Evolutionary conservation across 2,329 filamentous ascomycete genomes (phyloP).

Genomic region (Fusarium begoniae): DNA sequence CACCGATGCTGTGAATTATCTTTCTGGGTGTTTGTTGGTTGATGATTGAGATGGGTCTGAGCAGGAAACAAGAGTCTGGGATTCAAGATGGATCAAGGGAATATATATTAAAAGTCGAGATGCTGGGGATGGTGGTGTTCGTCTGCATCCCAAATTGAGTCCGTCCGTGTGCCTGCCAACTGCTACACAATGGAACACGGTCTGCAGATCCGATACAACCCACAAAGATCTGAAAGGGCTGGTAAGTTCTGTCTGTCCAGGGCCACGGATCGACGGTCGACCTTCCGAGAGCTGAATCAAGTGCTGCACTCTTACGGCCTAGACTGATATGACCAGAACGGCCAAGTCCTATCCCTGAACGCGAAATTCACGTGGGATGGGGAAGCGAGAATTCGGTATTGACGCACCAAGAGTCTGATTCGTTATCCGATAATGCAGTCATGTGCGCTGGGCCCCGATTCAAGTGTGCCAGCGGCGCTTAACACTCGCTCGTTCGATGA

Average conservation of each 20-base stretch:
- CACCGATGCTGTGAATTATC: slow-evolving; percentile 3
- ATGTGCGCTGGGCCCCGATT: background rate
- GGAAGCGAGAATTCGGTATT: slow-evolving; percentile 26
- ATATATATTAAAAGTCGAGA: slow-evolving; percentile 25
- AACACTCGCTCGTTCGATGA: background rate
- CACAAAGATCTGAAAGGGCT: slow-evolving; percentile 28
- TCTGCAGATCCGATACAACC: slow-evolving; percentile 35
- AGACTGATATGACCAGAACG: slow-evolving; percentile 16
- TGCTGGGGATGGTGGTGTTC: background rate
- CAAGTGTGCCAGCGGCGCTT: slow-evolving; percentile 4
- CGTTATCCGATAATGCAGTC: background rate
- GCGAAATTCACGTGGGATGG: background rate
- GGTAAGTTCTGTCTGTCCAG: slow-evolving; percentile 1
- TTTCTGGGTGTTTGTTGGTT: background rate
- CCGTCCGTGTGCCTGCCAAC: slow-evolving; percentile 1
- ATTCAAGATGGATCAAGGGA: background rate
- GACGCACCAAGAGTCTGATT: background rate
- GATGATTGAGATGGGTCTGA: slow-evolving; percentile 10
- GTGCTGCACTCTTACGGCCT: background rate
- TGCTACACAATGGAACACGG: slow-evolving; percentile 29
- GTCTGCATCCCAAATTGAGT: background rate
- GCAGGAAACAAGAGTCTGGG: background rate
- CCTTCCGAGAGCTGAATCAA: slow-evolving; percentile 23
- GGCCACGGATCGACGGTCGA: slow-evolving; percentile 35
- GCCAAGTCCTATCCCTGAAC: slow-evolving; percentile 8